Base-by-base conservation (phyloP, 164 flowering plant species). In the Umbilicus rupestris region DNA sequence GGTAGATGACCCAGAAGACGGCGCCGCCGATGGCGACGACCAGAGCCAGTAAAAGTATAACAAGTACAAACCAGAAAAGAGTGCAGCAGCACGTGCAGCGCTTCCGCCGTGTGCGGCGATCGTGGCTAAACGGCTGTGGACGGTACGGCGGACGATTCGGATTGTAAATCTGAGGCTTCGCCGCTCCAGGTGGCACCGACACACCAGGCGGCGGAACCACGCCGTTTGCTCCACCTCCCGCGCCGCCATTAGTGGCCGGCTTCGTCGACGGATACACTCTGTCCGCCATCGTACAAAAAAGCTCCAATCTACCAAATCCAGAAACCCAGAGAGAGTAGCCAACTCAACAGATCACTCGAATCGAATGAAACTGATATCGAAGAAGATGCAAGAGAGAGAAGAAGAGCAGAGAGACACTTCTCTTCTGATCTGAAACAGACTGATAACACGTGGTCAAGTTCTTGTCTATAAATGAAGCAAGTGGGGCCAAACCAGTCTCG, bases 101-200 rank as follows among this genome's bases (percentile, higher is more conserved):
- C 20, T 52, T 52, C 4, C 59, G 59, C 59, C 59, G 30, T 28
- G 59, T 28, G 16, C 59, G 72, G 68, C 68, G 70, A 71, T 78
- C 71, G 64, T 80, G 84, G 39, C 31, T 75, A 31, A 67, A 77
- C 55, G 92, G 85, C 42, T 69, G 80, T 0, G 93, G 96, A 31
- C 88, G 89, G 85, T 87, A 85, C 10, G 73, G 50, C 0, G 88
- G 93, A 41, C 93, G 89, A 17, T 70, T 62, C 70, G 87, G 82
- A 62, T 83, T 77, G 83, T 87, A 89, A 42, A 79, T 76, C 45
- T 87, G 92, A 31, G 87, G 68, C 65, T 87, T 89, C 49, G 86
- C 75, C 9, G 55, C 24, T 49, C 55, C 55, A 52, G 59, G 59
- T 5, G 59, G 59, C 17, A 17, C 59, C 17, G 59, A 26, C 17